Conservation (phyloP, 768 basidiomycete genomes). For the Tylopilus intermedius region DNA sequence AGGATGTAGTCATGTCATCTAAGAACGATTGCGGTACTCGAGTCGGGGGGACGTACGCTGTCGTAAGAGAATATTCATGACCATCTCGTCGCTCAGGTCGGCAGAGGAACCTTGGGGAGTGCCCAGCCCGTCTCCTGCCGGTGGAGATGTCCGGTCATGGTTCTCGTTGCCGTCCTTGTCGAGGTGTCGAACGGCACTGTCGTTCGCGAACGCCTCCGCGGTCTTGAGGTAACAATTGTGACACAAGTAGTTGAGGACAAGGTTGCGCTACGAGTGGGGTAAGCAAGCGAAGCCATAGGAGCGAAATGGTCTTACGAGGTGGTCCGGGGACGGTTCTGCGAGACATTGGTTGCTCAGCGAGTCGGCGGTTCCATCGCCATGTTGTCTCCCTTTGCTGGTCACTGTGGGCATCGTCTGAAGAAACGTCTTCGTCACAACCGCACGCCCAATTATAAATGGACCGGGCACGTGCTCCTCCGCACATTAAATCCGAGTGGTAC, state of each 20-base stretch:
- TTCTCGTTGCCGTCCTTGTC: constrained; percentile 72
- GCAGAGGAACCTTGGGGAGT: constrained; percentile 14
- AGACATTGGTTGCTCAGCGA: constrained; percentile 20
- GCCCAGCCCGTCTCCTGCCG: constrained; percentile 2
- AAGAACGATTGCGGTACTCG: not conserved
- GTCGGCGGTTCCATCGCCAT: constrained; percentile 4
- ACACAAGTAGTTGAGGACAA: constrained; percentile 74
- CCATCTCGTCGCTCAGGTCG: constrained; percentile 35
- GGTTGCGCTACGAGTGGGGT: constrained; percentile 42
- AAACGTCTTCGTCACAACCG: not conserved
- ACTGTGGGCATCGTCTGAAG: constrained; percentile 16
- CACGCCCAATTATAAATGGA: not conserved
- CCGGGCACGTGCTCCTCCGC: constrained; percentile 14
- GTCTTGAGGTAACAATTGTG: constrained; percentile 72
- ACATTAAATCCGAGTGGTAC: not conserved
- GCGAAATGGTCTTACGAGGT: constrained; percentile 35
- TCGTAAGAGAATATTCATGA: constrained; percentile 47
- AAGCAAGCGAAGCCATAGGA: constrained; percentile 1
- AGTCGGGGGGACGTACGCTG: constrained; percentile 40
- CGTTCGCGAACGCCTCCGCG: constrained; percentile 60
- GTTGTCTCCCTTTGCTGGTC: constrained; percentile 17
- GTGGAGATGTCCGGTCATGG: constrained; percentile 17
- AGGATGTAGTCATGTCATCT: not conserved
- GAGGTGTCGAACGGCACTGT: constrained; percentile 56
- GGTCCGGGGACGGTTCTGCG: constrained; percentile 37